Evolutionary conservation across 2,329 filamentous ascomycete genomes (phyloP).

Genomic region (Colletotrichum orchidophilum): DNA sequence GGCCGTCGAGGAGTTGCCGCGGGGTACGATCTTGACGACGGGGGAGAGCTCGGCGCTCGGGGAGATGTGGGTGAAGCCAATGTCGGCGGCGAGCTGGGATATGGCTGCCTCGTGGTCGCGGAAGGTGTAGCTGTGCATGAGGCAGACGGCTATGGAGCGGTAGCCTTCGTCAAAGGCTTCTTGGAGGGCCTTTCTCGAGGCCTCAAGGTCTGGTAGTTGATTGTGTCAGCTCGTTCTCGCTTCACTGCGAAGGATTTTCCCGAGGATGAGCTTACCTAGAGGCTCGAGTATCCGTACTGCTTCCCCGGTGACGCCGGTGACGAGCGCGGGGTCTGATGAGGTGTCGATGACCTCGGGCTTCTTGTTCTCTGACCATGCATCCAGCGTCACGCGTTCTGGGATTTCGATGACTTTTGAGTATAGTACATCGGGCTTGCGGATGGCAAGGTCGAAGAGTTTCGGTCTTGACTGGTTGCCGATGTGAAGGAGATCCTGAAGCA

Average conservation of each 20-base stretch:
- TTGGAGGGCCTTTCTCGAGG: conserved; percentile 65
- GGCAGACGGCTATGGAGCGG: conserved; percentile 73
- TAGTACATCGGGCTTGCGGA: conserved; percentile 73
- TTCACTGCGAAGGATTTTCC: rapidly evolving
- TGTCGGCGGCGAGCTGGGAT: conserved; percentile 45
- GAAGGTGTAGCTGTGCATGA: conserved; percentile 79
- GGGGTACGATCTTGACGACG: conserved; percentile 76
- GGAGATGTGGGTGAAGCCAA: conserved; percentile 72
- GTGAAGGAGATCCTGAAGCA: conserved; percentile 73
- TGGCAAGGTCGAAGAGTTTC: conserved; percentile 77
- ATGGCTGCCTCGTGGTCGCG: conserved; percentile 64
- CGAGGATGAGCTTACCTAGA: conserved; percentile 44
- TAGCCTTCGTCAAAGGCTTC: conserved; percentile 69
- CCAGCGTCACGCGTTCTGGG: conserved; percentile 78
- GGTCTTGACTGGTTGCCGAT: conserved; percentile 81
- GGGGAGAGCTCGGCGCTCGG: conserved; percentile 58
- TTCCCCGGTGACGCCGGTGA: conserved; percentile 74
- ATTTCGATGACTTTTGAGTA: conserved; percentile 77
- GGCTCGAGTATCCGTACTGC: conserved; percentile 71
- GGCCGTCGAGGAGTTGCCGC: conserved; percentile 80
- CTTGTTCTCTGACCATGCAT: conserved; percentile 48
- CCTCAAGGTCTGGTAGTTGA: conserved; percentile 50
- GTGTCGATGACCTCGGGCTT: conserved; percentile 21
- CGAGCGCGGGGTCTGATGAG: conserved; percentile 23
- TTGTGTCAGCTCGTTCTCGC: neutral